Base-by-base conservation (phyloP, 148 eudicot genomes). In the Linanthus parryae region DNA sequence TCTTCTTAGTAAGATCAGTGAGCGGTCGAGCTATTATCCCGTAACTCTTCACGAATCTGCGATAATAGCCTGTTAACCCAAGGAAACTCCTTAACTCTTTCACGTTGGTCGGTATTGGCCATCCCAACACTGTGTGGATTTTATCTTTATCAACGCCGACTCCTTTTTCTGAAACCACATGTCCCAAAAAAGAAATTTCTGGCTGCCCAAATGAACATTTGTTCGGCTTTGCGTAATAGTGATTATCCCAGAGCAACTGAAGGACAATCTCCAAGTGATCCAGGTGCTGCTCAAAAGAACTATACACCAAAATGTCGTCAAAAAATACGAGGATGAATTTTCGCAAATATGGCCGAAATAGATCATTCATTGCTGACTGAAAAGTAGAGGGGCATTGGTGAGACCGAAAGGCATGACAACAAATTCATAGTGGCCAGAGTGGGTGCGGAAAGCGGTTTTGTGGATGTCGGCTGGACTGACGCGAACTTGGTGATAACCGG, bases 401-500 rank as follows among this genome's bases (percentile, higher is more conserved):
- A n/a, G n/a, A n/a, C n/a, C n/a, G n/a, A n/a, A n/a, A n/a, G n/a
- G n/a, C n/a, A n/a, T n/a, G n/a, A n/a, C n/a, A n/a, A n/a, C n/a
- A n/a, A n/a, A n/a, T n/a, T n/a, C n/a, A n/a, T n/a, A n/a, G n/a
- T n/a, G n/a, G n/a, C n/a, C n/a, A n/a, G n/a, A n/a, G n/a, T n/a
- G n/a, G n/a, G n/a, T n/a, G n/a, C n/a, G 4, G 15, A 55, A 31
- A 6, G n/a, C 44, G 7, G 48, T 55, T 27, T 55, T 55, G 12
- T 19, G 47, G 8, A 55, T 39, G 25, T 55, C 47, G 3, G n/a
- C 4, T 3, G 46, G 45, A 4, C 16, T 24, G 9, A 55, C 28
- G 5, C 35, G 13, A 4, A 55, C 15, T 15, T 54, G 58, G 19
- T 34, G 42, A 38, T 54, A 54, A 6, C 2, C n/a, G n/a, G n/a